phyloP scores from a whole-genome alignment of 2,329 filamentous ascomycete species.

The Graphilbum fragrans region DNA sequence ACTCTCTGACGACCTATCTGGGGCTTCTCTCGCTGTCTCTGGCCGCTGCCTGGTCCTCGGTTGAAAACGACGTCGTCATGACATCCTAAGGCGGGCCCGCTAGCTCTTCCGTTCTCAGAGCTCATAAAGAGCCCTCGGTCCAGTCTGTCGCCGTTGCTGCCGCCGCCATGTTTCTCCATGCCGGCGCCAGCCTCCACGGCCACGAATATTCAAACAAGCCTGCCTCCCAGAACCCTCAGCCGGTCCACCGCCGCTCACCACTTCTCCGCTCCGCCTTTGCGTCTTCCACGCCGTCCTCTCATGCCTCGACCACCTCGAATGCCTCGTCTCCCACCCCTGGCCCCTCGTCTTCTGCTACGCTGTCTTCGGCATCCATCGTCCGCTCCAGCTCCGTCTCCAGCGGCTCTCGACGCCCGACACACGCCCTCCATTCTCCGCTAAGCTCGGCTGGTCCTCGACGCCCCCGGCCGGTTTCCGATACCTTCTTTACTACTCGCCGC shows the following conservation, averaged over 20 bases:
- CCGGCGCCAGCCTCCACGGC: slow-evolving; percentile 46
- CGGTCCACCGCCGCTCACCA: slow-evolving; percentile 21
- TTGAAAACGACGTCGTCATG: too few species aligned
- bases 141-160: too few species aligned
- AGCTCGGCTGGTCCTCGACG: neutral
- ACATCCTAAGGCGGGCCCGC: too few species aligned
- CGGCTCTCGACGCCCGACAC: neutral
- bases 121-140: too few species aligned
- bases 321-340: slow-evolving; percentile 1
- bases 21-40: too few species aligned
- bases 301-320: slow-evolving; percentile 13
- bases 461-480: slow-evolving; percentile 6
- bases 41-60: too few species aligned
- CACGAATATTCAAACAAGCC: slow-evolving; percentile 40
- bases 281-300: slow-evolving; percentile 11
- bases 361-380: slow-evolving; percentile 4
- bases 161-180: slow-evolving; percentile 43
- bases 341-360: slow-evolving; percentile 4
- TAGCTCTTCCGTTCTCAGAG: too few species aligned
- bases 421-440: neutral
- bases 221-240: slow-evolving; percentile 19
- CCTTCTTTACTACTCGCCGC: slow-evolving; percentile 1
- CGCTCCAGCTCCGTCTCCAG: slow-evolving; percentile 5
- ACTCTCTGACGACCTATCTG: too few species aligned
- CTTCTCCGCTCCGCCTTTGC: slow-evolving; percentile 30